These are phyloP conservation scores for Ochetophila trinervis DNA, from an alignment of 306 rosid genomes.

Conservation along the genomic window DNA sequence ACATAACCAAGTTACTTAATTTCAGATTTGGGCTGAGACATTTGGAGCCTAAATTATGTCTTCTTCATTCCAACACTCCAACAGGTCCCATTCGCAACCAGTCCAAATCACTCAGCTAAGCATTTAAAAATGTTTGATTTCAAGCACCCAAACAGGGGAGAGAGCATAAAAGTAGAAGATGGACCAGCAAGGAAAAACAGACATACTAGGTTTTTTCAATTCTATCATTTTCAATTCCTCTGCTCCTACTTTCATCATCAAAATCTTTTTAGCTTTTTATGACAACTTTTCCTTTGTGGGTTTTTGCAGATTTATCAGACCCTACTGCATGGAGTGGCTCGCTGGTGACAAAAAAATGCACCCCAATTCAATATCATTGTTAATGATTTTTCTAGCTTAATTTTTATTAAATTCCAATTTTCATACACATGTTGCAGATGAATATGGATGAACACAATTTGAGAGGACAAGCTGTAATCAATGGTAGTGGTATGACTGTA, in stretches of 20 bases:
- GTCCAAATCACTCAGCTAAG: conserved; percentile 37
- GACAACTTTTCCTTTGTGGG: conserved; percentile 8
- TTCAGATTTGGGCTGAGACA: conserved; percentile 21
- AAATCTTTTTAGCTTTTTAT: not conserved
- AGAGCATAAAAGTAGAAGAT: conserved; percentile 15
- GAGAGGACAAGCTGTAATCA: not conserved
- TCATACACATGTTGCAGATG: too few relatives aligned
- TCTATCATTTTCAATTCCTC: not conserved
- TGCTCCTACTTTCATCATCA: not conserved
- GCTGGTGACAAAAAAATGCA: not conserved
- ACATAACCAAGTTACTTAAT: conserved; percentile 21
- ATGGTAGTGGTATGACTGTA: conserved; percentile 17
- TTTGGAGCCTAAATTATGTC: conserved; percentile 62
- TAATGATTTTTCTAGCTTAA: too few relatives aligned
- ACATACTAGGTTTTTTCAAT: conserved; percentile 23
- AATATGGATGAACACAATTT: conserved; percentile 12
- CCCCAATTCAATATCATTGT: too few relatives aligned
- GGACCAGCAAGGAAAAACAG: conserved; percentile 37
- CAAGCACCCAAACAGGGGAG: not conserved
- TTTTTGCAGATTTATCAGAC: conserved; percentile 33
- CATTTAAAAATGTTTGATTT: conserved; percentile 32
- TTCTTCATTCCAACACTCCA: conserved; percentile 37
- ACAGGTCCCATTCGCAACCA: conserved; percentile 33
- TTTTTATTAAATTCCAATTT: too few relatives aligned
- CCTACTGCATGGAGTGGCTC: conserved; percentile 29